Conservation (phyloP, 1,139 yeast species). For the Candida frijolesensis region DNA sequence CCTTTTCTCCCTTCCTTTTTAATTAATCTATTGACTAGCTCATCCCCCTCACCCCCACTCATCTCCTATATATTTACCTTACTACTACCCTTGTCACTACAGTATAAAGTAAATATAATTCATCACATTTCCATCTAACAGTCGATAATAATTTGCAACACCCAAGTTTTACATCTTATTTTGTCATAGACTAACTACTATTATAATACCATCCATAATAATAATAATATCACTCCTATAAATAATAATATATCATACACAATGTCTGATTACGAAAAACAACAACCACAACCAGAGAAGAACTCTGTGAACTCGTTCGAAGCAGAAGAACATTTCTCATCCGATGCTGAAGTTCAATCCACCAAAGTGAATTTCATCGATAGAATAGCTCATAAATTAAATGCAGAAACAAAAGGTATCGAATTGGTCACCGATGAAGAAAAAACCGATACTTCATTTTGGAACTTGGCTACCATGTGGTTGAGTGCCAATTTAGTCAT, state of each 20-base stretch:
- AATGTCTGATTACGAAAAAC: constrained; percentile 10
- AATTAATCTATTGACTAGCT: not conserved
- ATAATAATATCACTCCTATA: not conserved
- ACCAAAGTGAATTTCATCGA: constrained; percentile 21
- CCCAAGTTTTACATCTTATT: not conserved
- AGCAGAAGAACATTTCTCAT: constrained; percentile 7
- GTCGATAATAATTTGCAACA: not conserved
- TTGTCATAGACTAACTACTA: too few relatives aligned
- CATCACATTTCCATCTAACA: constrained; percentile 13
- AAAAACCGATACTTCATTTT: constrained; percentile 59
- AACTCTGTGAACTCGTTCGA: constrained; percentile 13
- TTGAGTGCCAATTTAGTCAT: constrained; percentile 87
- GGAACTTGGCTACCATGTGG: constrained; percentile 89
- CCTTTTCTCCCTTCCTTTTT: not conserved
- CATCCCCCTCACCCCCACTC: constrained; percentile 6
- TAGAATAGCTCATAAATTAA: constrained; percentile 36
- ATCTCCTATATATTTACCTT: constrained; percentile 16
- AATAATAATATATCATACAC: not conserved
- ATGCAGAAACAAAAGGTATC: constrained; percentile 70
- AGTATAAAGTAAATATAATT: constrained; percentile 11
- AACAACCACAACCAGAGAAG: constrained; percentile 7
- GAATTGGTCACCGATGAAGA: constrained; percentile 70
- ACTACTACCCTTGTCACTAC: not conserved
- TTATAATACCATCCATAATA: too few relatives aligned
- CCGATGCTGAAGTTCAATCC: constrained; percentile 14